Conservation (phyloP, 116 monocot species). For the Trichopus zeylanicus region DNA sequence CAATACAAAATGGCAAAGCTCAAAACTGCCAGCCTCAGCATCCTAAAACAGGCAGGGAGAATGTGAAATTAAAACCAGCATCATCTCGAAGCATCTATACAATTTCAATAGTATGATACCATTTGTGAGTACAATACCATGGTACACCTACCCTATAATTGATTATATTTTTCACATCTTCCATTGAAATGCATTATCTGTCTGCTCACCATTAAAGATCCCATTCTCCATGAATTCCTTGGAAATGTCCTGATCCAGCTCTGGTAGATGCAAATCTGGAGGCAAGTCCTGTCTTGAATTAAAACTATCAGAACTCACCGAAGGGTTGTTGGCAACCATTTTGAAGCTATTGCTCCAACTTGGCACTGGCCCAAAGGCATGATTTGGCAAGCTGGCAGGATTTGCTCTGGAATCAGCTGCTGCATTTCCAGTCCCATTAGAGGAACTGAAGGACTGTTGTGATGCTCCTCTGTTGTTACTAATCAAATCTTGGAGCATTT, state of each 20-base stretch:
- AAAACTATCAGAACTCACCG: constrained; percentile 23
- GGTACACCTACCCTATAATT: not conserved
- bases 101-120: not conserved
- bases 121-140: not conserved
- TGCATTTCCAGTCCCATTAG: constrained; percentile 8
- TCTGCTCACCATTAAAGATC: constrained; percentile 22
- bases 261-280: constrained; percentile 38
- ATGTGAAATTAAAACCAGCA: not conserved
- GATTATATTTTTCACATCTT: constrained; percentile 6
- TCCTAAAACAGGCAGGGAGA: no score
- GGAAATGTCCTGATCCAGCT: constrained; percentile 48
- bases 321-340: constrained; percentile 33
- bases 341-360: constrained; percentile 53
- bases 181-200: no score
- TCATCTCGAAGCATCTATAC: constrained; percentile 1
- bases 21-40: no score
- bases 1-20: no score
- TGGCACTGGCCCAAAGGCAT: constrained; percentile 1
- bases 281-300: constrained; percentile 22
- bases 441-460: not conserved
- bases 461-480: constrained; percentile 37
- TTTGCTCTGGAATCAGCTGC: constrained; percentile 16
- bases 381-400: constrained; percentile 9
- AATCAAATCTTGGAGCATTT: constrained; percentile 66
- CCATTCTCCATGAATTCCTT: constrained; percentile 35